phyloP scores from a whole-genome alignment of 2,329 filamentous ascomycete genomes.

The Conoideocrella luteorostrata region DNA sequence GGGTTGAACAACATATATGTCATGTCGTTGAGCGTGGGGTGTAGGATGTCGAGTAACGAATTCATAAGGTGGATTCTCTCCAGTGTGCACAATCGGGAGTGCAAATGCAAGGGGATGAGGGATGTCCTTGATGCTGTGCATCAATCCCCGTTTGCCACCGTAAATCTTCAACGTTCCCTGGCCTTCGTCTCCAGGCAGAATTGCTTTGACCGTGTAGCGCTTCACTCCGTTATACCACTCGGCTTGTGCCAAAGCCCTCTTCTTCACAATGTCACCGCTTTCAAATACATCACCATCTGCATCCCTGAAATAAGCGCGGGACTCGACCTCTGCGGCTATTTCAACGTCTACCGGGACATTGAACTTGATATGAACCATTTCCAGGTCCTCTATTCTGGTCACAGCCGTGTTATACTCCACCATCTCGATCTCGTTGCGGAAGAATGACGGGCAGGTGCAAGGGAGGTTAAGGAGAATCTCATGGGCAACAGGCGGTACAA shows the following conservation, averaged over 20 bases:
- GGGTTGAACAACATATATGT: constrained; percentile 93
- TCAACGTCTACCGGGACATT: constrained; percentile 86
- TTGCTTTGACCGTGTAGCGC: constrained; percentile 85
- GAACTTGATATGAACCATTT: constrained; percentile 86
- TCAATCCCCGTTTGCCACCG: constrained; percentile 86
- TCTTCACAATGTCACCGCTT: constrained; percentile 78
- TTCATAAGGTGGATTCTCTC: constrained; percentile 89
- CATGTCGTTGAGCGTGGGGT: constrained; percentile 93
- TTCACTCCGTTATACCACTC: constrained; percentile 87
- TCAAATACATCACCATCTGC: constrained; percentile 89
- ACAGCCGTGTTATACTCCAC: constrained; percentile 87
- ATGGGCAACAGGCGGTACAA: constrained; percentile 80
- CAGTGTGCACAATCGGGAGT: constrained; percentile 82
- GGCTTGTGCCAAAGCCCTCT: constrained; percentile 81
- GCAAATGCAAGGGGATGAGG: constrained; percentile 86
- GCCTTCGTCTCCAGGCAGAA: constrained; percentile 87
- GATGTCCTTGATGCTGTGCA: constrained; percentile 96
- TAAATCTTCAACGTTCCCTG: constrained; percentile 85
- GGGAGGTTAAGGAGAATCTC: constrained; percentile 83
- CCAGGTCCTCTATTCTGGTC: constrained; percentile 79
- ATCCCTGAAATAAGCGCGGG: constrained; percentile 72
- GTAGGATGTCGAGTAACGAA: constrained; percentile 92
- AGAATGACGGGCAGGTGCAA: constrained; percentile 79
- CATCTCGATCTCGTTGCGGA: constrained; percentile 74
- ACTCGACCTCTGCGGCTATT: constrained; percentile 86